Evolutionary conservation across 1,284 basidiomycete genomes (phyloP).

Genomic region (Porphyrellus sp.): DNA sequence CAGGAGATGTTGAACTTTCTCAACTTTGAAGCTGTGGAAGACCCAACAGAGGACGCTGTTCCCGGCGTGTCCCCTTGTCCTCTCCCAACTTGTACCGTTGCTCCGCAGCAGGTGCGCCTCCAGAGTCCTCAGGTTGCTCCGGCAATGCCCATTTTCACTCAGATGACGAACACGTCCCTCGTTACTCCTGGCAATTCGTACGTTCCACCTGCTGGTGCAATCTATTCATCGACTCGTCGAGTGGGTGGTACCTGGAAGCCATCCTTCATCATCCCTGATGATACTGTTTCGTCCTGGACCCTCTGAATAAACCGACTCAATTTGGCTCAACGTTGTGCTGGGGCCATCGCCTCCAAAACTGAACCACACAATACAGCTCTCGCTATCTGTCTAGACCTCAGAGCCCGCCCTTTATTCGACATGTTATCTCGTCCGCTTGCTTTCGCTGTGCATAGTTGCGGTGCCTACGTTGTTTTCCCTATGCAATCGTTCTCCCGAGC

Average conservation of each 20-base stretch:
- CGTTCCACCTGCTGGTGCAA: conserved; percentile 53
- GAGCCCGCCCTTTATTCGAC: not conserved
- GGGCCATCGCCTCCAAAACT: not conserved
- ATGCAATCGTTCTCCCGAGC: conserved; percentile 10
- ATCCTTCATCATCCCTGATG: conserved; percentile 27
- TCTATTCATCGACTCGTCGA: conserved; percentile 45
- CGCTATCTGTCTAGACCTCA: conserved; percentile 6
- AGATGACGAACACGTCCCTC: conserved; percentile 28
- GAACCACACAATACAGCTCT: not conserved
- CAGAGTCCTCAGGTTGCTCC: conserved; percentile 8
- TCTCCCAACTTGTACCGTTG: conserved; percentile 8
- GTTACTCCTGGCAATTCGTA: conserved; percentile 33
- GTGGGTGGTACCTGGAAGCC: conserved; percentile 54
- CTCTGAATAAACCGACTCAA: not conserved
- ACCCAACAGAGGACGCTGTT: conserved; percentile 4
- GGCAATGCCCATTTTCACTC: conserved; percentile 28
- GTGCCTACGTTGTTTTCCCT: conserved; percentile 12
- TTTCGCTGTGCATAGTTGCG: conserved; percentile 28
- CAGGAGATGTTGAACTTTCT: conserved; percentile 32
- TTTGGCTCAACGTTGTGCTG: not conserved
- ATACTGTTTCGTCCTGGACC: conserved; percentile 17
- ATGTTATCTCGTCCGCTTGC: conserved; percentile 12
- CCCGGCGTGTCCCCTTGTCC: not conserved
- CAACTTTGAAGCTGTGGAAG: conserved; percentile 27
- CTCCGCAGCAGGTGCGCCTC: conserved; percentile 23